A percentile compares a stretch with the other conserved stretches of the same genome.
Conservation (phyloP, 768 basidiomycete genomes). For the Termitomyces sp. region DNA sequence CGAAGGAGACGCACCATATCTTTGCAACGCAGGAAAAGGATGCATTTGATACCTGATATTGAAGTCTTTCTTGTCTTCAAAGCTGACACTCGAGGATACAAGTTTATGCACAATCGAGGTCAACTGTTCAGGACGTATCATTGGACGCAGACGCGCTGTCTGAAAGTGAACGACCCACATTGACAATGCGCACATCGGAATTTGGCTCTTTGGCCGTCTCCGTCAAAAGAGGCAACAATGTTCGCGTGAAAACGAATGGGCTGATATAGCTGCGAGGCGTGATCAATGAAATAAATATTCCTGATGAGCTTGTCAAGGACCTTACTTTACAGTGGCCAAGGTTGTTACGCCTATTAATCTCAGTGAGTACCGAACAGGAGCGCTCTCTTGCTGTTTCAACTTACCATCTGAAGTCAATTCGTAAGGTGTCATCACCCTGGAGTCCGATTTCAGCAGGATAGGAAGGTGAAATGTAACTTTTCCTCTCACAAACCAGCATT, state of each 20-base stretch:
- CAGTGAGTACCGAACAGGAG: background rate
- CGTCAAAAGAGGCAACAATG: constrained; percentile 46
- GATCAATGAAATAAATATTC: background rate
- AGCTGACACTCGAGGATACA: constrained; percentile 16
- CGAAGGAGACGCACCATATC: constrained; percentile 25
- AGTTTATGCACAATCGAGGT: constrained; percentile 22
- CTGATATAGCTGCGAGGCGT: constrained; percentile 39
- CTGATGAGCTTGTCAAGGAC: background rate
- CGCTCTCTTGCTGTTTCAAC: background rate
- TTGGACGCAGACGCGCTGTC: background rate
- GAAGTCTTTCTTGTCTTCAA: constrained; percentile 26
- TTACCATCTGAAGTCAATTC: constrained; percentile 11
- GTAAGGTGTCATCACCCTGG: constrained; percentile 9
- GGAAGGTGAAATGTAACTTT: background rate
- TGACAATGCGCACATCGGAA: constrained; percentile 57
- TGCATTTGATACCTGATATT: constrained; percentile 26
- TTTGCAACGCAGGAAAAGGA: constrained; percentile 11
- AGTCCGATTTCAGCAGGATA: background rate
- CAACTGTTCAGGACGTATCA: constrained; percentile 18
- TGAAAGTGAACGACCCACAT: constrained; percentile 29
- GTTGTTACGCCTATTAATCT: constrained; percentile 27
- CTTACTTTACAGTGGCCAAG: constrained; percentile 42
- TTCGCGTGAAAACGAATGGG: constrained; percentile 48
- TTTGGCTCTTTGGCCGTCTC: constrained; percentile 39
- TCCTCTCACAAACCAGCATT: constrained; percentile 44